Evolutionary conservation across 257 asterid genomes (phyloP).

Genomic region (Plantago major): DNA sequence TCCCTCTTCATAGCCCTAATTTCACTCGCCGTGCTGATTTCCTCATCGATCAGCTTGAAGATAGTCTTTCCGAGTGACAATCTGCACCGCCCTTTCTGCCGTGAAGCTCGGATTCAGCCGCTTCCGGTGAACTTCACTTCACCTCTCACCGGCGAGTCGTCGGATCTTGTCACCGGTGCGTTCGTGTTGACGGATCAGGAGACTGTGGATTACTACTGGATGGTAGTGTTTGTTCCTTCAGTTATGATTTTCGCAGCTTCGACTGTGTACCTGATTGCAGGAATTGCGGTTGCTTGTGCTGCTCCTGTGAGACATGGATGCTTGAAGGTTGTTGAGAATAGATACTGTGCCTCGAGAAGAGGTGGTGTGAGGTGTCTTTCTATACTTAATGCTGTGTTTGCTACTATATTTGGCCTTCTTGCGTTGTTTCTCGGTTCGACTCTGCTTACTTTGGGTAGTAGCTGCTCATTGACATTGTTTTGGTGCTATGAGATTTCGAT

Average conservation of each 20-base stretch:
- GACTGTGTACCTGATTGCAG: slow-evolving; percentile 64
- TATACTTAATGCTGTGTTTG: slow-evolving; percentile 62
- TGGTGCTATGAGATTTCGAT: slow-evolving; percentile 88
- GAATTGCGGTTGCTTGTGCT: slow-evolving; percentile 62
- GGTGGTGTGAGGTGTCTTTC: slow-evolving; percentile 95
- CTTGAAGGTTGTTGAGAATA: slow-evolving; percentile 91
- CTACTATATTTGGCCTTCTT: slow-evolving; percentile 71
- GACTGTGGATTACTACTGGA: slow-evolving; percentile 94
- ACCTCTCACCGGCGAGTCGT: slow-evolving; percentile 24
- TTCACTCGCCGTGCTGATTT: slow-evolving; percentile 42
- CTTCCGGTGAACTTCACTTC: slow-evolving; percentile 60
- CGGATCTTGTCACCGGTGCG: slow-evolving; percentile 65
- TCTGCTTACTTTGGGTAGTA: slow-evolving; percentile 86
- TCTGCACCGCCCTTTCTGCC: slow-evolving; percentile 77
- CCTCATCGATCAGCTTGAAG: slow-evolving; percentile 59
- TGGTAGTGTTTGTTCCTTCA: slow-evolving; percentile 82
- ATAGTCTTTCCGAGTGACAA: slow-evolving; percentile 70
- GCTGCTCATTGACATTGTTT: slow-evolving; percentile 87
- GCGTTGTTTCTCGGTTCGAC: slow-evolving; percentile 92
- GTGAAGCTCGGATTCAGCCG: slow-evolving; percentile 79
- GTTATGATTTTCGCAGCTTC: slow-evolving; percentile 49
- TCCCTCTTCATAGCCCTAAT: slow-evolving; percentile 31
- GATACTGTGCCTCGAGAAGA: slow-evolving; percentile 86
- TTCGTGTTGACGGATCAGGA: slow-evolving; percentile 87
- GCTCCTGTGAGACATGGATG: slow-evolving; percentile 83